These are phyloP conservation scores for Candida gorgasii DNA, from an alignment of 805 yeast genomes.

Conservation along the genomic window DNA sequence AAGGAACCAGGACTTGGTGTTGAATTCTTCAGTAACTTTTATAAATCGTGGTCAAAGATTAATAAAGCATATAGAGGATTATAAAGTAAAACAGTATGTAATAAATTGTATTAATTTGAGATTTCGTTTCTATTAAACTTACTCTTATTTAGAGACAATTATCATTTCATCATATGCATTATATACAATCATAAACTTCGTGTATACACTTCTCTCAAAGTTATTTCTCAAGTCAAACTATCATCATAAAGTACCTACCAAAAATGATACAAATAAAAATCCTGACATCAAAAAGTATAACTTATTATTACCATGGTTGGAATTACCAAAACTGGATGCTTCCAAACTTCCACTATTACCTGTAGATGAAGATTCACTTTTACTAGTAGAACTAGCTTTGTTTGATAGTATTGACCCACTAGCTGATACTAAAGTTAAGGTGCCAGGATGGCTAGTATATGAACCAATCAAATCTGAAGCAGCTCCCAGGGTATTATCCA, in stretches of 20 bases:
- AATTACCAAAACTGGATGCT: background rate
- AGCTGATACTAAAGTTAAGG: conserved; percentile 15
- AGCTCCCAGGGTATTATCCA: conserved; percentile 5
- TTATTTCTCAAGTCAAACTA: background rate
- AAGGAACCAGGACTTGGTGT: conserved; percentile 42
- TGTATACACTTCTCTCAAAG: background rate
- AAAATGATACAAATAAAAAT: conserved; percentile 10
- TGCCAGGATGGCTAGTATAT: conserved; percentile 11
- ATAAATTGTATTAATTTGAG: no score
- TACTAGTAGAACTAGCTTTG: background rate
- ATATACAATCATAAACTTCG: background rate
- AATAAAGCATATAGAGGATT: conserved; percentile 9
- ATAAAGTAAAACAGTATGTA: no score
- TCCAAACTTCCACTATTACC: conserved; percentile 8
- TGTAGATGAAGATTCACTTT: background rate
- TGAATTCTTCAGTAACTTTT: conserved; percentile 31
- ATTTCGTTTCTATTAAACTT: no score
- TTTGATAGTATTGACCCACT: conserved; percentile 15
- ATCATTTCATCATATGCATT: background rate
- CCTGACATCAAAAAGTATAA: conserved; percentile 6
- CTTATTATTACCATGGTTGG: conserved; percentile 5
- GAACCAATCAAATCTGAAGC: conserved; percentile 8
- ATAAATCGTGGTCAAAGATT: conserved; percentile 15
- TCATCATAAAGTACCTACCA: conserved; percentile 13
- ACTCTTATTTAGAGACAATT: no score